phyloP scores from a whole-genome alignment of 1,284 basidiomycete species.

The Coniferiporia sulphurascens region DNA sequence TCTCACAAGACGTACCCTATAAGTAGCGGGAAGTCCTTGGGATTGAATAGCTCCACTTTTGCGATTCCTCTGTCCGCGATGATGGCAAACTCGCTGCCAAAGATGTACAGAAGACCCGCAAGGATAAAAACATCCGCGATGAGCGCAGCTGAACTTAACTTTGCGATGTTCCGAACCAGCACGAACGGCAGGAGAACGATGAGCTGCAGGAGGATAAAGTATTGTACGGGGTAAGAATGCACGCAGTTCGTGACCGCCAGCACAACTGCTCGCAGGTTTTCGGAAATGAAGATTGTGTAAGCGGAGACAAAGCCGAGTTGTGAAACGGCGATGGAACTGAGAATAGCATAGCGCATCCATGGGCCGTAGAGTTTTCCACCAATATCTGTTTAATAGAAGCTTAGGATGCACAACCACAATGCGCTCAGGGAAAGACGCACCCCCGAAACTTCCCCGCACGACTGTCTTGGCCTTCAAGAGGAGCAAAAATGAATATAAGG shows the following conservation, averaged over 20 bases:
- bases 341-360: constrained; percentile 88
- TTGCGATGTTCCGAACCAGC: constrained; percentile 86
- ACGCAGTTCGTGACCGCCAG: constrained; percentile 80
- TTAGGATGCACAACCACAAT: not conserved
- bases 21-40: constrained; percentile 84
- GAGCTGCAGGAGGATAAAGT: constrained; percentile 82
- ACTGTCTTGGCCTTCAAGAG: constrained; percentile 87
- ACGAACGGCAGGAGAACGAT: constrained; percentile 85
- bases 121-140: constrained; percentile 96
- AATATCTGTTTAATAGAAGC: constrained; percentile 60
- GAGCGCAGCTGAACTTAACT: constrained; percentile 88
- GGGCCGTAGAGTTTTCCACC: constrained; percentile 90
- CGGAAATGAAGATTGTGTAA: constrained; percentile 95
- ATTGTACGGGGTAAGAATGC: constrained; percentile 64
- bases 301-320: constrained; percentile 88
- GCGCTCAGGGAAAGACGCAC: constrained; percentile 35
- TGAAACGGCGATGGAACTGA: constrained; percentile 84
- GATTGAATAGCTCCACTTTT: constrained; percentile 87
- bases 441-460: constrained; percentile 91
- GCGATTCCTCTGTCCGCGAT: constrained; percentile 68
- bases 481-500: constrained; percentile 91
- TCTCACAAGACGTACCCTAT: constrained; percentile 62
- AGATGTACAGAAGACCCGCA: constrained; percentile 84
- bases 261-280: constrained; percentile 88
- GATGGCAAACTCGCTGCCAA: constrained; percentile 70